Base-by-base conservation (phyloP, 352 stramenopile genomes). In the Phytophthora nicotianae region DNA sequence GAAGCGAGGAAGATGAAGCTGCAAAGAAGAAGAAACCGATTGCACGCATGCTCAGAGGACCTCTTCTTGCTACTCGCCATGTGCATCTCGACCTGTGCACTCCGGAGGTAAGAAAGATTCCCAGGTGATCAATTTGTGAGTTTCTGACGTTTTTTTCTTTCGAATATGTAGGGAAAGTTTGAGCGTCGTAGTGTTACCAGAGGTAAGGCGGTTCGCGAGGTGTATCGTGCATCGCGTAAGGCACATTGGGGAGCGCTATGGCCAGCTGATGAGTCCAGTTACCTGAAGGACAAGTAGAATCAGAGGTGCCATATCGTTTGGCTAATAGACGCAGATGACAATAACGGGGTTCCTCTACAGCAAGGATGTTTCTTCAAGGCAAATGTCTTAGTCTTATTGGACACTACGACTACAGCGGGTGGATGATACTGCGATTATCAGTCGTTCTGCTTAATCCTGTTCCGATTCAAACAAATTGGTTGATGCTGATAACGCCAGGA, bases 31-130 rank as follows among this genome's bases (percentile, higher is more conserved):
- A 63, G 19, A 72, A 75, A 29, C 59, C 64, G 9, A 55, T 88
- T 21, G 86, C 75, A 2, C 83, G 86, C 14, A 77, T 94, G 67
- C 83, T 91, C 9, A 84, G 86, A 42, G 74, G 66, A 26, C 86
- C 86, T 32, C 60, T 95, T 27, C 70, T 92, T 5, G 84, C 84
- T 29, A 91, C 82, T 11, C 81, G 83, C 38, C 84, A 95, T 48
- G 86, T 95, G 13, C 74, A 88, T 53, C 70, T 95, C n/a, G 84
- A 95, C 52, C 53, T 95, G 21, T 95, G 86, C 65, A 93, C 79
- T 27, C 86, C 86, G 1, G 71, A 90, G 38, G 85, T 91, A 72
- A 43, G 40, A 24, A 24, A 13, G 24, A 23, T 47, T 49, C 6
- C 10, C 21, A 17, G 24, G 35, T 20, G 10, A 21, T 11, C 4